phyloP scores from a whole-genome alignment of 306 rosid genomes.

The Glycine tomentella region DNA sequence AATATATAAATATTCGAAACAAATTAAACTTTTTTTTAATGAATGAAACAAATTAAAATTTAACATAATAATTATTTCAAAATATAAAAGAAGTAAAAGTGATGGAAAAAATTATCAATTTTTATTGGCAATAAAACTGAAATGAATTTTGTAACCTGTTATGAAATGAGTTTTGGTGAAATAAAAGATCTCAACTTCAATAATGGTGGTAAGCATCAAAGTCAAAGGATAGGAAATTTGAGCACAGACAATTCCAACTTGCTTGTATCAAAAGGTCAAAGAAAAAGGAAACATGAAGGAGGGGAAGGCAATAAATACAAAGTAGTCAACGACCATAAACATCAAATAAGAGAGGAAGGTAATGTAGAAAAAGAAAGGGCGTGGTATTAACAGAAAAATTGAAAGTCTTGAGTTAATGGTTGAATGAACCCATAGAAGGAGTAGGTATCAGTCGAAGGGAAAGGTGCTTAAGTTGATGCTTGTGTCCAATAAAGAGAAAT shows the following conservation, averaged over 20 bases:
- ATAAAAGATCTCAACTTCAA: not conserved
- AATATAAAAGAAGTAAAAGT: not conserved
- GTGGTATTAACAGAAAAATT: not conserved
- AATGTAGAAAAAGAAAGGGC: not conserved
- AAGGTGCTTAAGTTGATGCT: not conserved
- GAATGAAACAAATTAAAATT: not conserved
- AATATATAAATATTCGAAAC: too few relatives aligned
- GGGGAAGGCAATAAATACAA: not conserved
- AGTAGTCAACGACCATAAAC: not conserved
- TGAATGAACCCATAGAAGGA: not conserved
- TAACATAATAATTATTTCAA: not conserved
- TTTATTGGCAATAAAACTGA: not conserved
- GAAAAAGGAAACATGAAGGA: not conserved
- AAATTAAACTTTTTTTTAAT: too few relatives aligned
- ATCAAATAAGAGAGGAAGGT: not conserved
- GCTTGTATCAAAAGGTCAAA: not conserved
- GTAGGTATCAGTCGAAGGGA: not conserved
- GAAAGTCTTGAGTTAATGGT: not conserved
- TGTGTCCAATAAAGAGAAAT: not conserved
- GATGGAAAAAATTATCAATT: not conserved
- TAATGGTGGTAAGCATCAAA: not conserved
- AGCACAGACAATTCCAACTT: not conserved
- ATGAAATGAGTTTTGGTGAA: not conserved
- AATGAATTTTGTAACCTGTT: not conserved
- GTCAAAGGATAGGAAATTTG: not conserved